Evolutionary conservation across 2,329 filamentous ascomycete genomes (phyloP), one percentile per base, ranked within the genome.

Genomic region (Beauveria sp.): DNA sequence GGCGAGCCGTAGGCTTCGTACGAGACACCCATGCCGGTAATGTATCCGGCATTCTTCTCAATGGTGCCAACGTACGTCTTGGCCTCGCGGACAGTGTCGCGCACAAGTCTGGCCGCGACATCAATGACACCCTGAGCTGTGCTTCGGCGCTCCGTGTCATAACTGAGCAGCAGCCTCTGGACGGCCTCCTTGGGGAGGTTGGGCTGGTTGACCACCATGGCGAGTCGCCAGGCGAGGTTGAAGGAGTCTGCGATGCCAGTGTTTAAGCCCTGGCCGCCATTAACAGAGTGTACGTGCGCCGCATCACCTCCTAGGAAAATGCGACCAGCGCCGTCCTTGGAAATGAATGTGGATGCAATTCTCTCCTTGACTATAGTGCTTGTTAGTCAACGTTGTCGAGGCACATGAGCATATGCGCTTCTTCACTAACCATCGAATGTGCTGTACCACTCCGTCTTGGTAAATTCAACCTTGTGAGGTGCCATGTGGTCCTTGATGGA

Each of bases 241-340:
- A 83, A 79, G 0, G 81, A 80, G 66, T 85, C 82, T 6, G 80
- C 78, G 38, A 85, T 76, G 3, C 83, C 82, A 0, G 82, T 85
- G 65, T 86, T 86, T 65, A 85, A 75, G 0, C 83, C 83, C 64
- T 85, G 82, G 0, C 81, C 83, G 0, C 81, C 82, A 9, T 81
- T 80, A 42, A 81, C 80, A 1, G 75, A 81, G 62, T 84, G 81
- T 3, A 81, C 81, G 60, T 86, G 82, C 0, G 80, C 81, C 0
- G 82, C 81, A 60, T 86, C 83, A 3, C 83, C 83, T 7, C 79
- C 81, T 0, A 85, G 71, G 50, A 84, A 76, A 5, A 81, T 72
- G 9, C 79, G 75, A 3, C 79, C 80, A 5, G 67, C 65, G 9
- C 77, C 76, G 43, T 71, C 67, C 18, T 68, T 71, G 5, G 75